Evolutionary conservation across 108 stramenopile genomes (phyloP).

Genomic region (Thalassiosira profunda): DNA sequence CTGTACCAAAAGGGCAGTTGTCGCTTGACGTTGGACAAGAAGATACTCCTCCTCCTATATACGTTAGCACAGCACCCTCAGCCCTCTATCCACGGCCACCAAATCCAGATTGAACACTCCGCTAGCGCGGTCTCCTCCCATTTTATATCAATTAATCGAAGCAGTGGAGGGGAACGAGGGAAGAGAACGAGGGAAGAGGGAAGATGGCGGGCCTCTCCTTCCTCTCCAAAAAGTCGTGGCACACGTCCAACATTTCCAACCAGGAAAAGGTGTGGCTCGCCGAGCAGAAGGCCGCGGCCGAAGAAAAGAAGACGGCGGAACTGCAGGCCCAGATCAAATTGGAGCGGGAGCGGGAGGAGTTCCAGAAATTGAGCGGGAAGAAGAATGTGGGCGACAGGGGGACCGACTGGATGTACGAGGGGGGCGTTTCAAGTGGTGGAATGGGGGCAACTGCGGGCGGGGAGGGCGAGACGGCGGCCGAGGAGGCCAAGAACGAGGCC

Average conservation of each 20-base stretch:
- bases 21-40: too few species aligned
- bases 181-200: too few species aligned
- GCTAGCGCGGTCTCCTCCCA: too few species aligned
- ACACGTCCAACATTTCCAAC: constrained; percentile 92
- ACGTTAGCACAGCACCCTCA: too few species aligned
- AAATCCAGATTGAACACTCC: too few species aligned
- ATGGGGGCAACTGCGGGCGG: constrained; percentile 19
- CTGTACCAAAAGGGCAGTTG: too few species aligned
- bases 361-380: constrained; percentile 78
- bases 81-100: too few species aligned
- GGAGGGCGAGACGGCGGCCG: constrained; percentile 21
- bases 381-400: constrained; percentile 76
- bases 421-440: too few species aligned
- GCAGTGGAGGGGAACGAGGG: too few species aligned
- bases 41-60: too few species aligned
- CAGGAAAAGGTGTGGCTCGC: constrained; percentile 97
- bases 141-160: too few species aligned
- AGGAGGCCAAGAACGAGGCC: constrained; percentile 86
- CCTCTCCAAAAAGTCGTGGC: constrained; percentile 96
- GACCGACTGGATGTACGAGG: constrained; percentile 96
- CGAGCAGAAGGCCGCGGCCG: constrained; percentile 88
- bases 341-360: constrained; percentile 93
- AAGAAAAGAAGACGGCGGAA: constrained; percentile 83
- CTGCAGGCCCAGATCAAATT: constrained; percentile 90
- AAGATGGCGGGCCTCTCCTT: constrained; percentile 87